Percentiles rank a stretch among this genome's conserved stretches.
Conservation (phyloP, 2,329 filamentous ascomycete genomes). For the Nothopassalora personata region DNA sequence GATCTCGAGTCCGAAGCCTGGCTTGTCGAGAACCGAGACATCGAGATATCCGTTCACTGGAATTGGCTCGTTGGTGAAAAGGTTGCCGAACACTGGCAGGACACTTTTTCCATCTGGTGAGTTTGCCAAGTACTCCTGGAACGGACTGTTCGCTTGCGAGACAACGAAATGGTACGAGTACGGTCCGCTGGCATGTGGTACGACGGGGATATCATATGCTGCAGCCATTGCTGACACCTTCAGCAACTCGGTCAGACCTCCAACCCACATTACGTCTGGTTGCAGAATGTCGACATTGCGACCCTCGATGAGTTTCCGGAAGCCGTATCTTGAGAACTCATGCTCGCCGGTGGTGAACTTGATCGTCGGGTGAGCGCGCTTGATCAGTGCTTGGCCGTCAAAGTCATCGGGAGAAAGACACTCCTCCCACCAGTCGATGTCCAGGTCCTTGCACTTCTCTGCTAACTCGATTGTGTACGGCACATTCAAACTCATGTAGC, state of each 20-base stretch:
- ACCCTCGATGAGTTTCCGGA: conserved; percentile 87
- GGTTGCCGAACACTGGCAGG: conserved; percentile 82
- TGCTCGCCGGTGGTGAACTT: conserved; percentile 97
- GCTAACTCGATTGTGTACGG: conserved; percentile 88
- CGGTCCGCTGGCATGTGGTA: conserved; percentile 88
- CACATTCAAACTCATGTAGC: conserved; percentile 94
- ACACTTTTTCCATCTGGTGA: conserved; percentile 87
- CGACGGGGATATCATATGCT: conserved; percentile 89
- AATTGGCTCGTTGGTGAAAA: conserved; percentile 88
- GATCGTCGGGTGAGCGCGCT: conserved; percentile 79
- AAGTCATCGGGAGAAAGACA: conserved; percentile 86
- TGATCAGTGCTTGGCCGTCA: conserved; percentile 83
- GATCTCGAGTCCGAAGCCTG: conserved; percentile 82
- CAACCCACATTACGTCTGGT: conserved; percentile 96
- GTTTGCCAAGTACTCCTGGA: conserved; percentile 94
- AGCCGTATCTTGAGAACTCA: conserved; percentile 89
- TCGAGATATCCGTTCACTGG: conserved; percentile 77
- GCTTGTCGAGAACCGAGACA: conserved; percentile 74
- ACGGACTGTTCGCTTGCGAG: conserved; percentile 85
- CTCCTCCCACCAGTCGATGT: conserved; percentile 98
- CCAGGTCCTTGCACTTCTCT: conserved; percentile 72
- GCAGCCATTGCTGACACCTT: conserved; percentile 84
- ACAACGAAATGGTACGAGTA: conserved; percentile 97
- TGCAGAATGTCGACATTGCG: conserved; percentile 92
- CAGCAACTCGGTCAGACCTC: conserved; percentile 84